Percentiles rank a stretch among this genome's conserved stretches.
These are phyloP conservation scores for Pterula multifida DNA, from an alignment of 1,284 basidiomycete genomes.

Conservation along the genomic window DNA sequence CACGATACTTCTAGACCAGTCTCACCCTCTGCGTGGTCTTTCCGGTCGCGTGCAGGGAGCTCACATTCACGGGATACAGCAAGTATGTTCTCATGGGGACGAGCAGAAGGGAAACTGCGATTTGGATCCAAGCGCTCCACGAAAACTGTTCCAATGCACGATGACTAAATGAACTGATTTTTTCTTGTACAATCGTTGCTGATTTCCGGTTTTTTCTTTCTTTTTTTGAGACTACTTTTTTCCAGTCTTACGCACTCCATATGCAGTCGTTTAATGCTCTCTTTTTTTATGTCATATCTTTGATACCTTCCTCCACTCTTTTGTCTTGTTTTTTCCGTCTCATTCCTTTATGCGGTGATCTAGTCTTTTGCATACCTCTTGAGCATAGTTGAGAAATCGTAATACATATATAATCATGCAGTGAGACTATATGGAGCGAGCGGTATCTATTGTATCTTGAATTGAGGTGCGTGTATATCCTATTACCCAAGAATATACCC, in stretches of 20 bases:
- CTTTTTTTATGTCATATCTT: conserved; percentile 2
- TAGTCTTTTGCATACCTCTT: not conserved
- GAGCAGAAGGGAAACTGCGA: conserved; percentile 43
- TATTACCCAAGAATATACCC: not conserved
- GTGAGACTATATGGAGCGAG: not conserved
- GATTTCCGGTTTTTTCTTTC: not conserved
- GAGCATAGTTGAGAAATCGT: not conserved
- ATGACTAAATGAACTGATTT: conserved; percentile 14
- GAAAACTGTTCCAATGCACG: conserved; percentile 30
- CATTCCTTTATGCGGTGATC: not conserved
- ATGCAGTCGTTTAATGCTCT: not conserved
- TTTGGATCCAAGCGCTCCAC: conserved; percentile 61
- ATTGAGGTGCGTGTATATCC: not conserved
- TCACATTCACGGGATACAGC: conserved; percentile 47
- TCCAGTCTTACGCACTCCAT: not conserved
- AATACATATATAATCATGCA: not conserved
- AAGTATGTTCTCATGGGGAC: conserved; percentile 54
- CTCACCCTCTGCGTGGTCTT: conserved; percentile 68
- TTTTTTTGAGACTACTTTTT: not conserved
- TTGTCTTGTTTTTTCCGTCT: not conserved
- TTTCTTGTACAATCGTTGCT: not conserved
- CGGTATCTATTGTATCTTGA: not conserved
- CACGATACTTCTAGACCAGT: conserved; percentile 37
- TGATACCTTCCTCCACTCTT: not conserved
- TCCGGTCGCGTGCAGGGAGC: conserved; percentile 65